These are phyloP conservation scores for Vicia villosa DNA, from an alignment of 306 rosid genomes.

Conservation along the genomic window DNA sequence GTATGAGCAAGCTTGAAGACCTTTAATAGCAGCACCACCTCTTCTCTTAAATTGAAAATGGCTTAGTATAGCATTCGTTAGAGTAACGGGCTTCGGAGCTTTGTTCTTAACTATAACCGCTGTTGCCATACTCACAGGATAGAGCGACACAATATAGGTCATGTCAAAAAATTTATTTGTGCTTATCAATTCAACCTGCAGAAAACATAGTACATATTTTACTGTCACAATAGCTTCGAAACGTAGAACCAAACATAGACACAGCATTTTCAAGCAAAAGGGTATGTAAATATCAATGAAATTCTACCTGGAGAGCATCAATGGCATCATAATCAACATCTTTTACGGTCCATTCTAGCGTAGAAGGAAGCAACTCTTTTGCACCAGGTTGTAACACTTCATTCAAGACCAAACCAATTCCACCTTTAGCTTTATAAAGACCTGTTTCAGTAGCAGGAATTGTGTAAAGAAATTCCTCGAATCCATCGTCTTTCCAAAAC, in stretches of 20 bases:
- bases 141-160: slow-evolving; percentile 74
- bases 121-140: slow-evolving; percentile 87
- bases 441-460: slow-evolving; percentile 46
- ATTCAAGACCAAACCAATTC: slow-evolving; percentile 77
- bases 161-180: slow-evolving; percentile 56
- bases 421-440: slow-evolving; percentile 62
- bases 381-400: slow-evolving; percentile 54
- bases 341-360: slow-evolving; percentile 71
- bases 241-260: neutral
- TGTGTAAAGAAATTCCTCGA: slow-evolving; percentile 81
- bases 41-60: slow-evolving; percentile 73
- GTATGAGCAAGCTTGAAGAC: slow-evolving; percentile 71
- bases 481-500: slow-evolving; percentile 86
- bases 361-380: slow-evolving; percentile 56
- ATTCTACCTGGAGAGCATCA: slow-evolving; percentile 87
- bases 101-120: slow-evolving; percentile 77
- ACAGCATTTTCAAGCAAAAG: slow-evolving; percentile 8
- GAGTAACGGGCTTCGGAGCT: slow-evolving; percentile 58
- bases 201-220: slow-evolving; percentile 11
- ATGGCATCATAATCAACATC: slow-evolving; percentile 88
- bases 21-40: slow-evolving; percentile 76
- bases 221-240: neutral
- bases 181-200: slow-evolving; percentile 53
- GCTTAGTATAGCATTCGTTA: slow-evolving; percentile 74
- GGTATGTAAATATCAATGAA: slow-evolving; percentile 38